Evolutionary conservation across 1,284 basidiomycete genomes (phyloP).

Genomic region (Trichosporon ovoides): DNA sequence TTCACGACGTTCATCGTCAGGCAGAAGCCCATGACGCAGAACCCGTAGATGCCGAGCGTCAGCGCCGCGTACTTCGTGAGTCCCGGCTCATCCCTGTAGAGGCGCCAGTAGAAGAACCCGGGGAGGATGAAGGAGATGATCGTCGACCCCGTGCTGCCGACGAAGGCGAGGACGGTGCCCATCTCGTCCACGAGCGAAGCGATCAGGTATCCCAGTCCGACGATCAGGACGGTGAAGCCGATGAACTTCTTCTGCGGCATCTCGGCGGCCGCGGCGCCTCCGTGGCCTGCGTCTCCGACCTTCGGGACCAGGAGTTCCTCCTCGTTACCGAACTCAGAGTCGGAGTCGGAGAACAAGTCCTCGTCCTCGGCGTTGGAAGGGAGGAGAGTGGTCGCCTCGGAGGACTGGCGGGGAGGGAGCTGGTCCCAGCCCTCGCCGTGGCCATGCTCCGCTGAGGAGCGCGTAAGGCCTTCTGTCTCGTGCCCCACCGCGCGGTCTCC

Average conservation of each 20-base stretch:
- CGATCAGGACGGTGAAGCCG: slow-evolving; percentile 66
- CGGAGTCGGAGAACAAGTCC: not conserved
- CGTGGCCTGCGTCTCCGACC: slow-evolving; percentile 51
- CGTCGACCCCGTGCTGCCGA: slow-evolving; percentile 93
- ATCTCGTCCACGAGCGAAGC: slow-evolving; percentile 80
- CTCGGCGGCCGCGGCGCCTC: slow-evolving; percentile 55
- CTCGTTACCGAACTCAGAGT: slow-evolving; percentile 25
- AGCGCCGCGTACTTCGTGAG: slow-evolving; percentile 61
- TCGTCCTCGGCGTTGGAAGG: too few species aligned
- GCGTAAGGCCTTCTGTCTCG: not conserved
- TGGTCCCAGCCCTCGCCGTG: slow-evolving; percentile 1
- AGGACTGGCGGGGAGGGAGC: not conserved
- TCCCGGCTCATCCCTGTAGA: slow-evolving; percentile 64
- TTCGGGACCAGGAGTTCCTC: slow-evolving; percentile 44
- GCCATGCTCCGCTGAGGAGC: not conserved
- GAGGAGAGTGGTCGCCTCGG: not conserved
- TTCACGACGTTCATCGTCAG: slow-evolving; percentile 70
- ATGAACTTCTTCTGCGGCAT: slow-evolving; percentile 70
- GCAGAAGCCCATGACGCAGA: slow-evolving; percentile 78
- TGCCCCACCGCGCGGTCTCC: not conserved
- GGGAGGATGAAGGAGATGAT: slow-evolving; percentile 96
- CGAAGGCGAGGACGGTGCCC: slow-evolving; percentile 84
- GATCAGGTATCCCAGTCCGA: slow-evolving; percentile 60
- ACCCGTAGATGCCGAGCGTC: slow-evolving; percentile 67
- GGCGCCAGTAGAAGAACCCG: slow-evolving; percentile 55